Evolutionary conservation across 306 rosid species (phyloP).

Genomic region (Gillenia trifoliata): DNA sequence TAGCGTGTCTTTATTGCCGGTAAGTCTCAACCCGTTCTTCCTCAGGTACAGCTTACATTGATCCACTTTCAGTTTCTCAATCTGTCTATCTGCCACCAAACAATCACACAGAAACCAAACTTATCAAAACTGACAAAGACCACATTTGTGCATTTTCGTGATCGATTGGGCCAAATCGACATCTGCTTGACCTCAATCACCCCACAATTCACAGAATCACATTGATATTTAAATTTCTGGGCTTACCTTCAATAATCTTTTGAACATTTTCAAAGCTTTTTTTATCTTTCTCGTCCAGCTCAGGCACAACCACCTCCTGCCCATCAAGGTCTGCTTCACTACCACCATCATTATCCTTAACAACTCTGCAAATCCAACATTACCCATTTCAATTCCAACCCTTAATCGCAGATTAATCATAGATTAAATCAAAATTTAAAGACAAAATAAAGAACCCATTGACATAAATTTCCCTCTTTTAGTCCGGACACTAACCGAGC

Average conservation of each 20-base stretch:
- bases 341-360: conserved; percentile 8
- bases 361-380: conserved; percentile 33
- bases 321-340: conserved; percentile 23
- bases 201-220: background rate
- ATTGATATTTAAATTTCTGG: background rate
- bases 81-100: conserved; percentile 41
- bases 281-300: conserved; percentile 33
- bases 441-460: background rate
- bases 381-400: background rate
- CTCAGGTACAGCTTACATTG: conserved; percentile 75
- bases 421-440: background rate
- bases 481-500: conserved; percentile 27
- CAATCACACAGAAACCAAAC: background rate
- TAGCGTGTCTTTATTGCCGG: conserved; percentile 69
- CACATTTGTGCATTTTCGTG: background rate
- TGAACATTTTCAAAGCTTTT: conserved; percentile 36
- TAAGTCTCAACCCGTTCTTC: conserved; percentile 70
- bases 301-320: conserved; percentile 17
- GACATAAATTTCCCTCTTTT: conserved; percentile 1
- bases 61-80: conserved; percentile 67
- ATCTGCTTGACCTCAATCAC: background rate
- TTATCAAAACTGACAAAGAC: background rate
- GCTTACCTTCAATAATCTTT: conserved; percentile 46
- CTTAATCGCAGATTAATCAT: background rate
- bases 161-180: background rate